phyloP scores from a whole-genome alignment of 2,329 filamentous ascomycete species.

The Dothideomycetes sp. region DNA sequence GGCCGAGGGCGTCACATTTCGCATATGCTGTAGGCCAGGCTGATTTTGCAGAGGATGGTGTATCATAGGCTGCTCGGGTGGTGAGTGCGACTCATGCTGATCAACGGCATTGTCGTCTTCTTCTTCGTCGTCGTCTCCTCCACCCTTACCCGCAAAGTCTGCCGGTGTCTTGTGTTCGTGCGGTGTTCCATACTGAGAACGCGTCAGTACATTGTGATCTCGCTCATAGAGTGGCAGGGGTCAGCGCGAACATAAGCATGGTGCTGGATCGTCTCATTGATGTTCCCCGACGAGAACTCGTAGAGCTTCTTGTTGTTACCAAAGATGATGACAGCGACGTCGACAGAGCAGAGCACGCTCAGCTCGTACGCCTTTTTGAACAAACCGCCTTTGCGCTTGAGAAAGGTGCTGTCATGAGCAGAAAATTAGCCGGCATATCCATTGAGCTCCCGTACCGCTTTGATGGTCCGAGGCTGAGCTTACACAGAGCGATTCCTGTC shows the following conservation, averaged over 20 bases:
- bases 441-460: constrained; percentile 18
- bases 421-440: neutral
- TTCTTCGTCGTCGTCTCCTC: constrained; percentile 61
- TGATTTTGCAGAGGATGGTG: constrained; percentile 41
- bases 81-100: constrained; percentile 45
- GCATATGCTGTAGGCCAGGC: constrained; percentile 66
- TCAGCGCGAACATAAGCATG: constrained; percentile 73
- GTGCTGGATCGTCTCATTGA: constrained; percentile 78
- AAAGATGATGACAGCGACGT: constrained; percentile 97
- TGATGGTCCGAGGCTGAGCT: constrained; percentile 12
- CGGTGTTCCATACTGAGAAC: constrained; percentile 68
- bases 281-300: constrained; percentile 90
- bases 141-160: constrained; percentile 75
- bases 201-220: constrained; percentile 20
- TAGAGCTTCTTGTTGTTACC: constrained; percentile 98
- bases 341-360: constrained; percentile 93
- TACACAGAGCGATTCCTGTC: constrained; percentile 97
- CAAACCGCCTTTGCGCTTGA: constrained; percentile 95
- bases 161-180: constrained; percentile 94
- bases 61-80: constrained; percentile 49
- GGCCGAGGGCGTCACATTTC: constrained; percentile 72
- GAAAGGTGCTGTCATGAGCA: constrained; percentile 61
- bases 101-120: constrained; percentile 46
- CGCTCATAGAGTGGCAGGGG: constrained; percentile 12
- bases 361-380: constrained; percentile 99